These are phyloP conservation scores for Begonia loranthoides DNA, from an alignment of 306 rosid genomes.

Conservation along the genomic window DNA sequence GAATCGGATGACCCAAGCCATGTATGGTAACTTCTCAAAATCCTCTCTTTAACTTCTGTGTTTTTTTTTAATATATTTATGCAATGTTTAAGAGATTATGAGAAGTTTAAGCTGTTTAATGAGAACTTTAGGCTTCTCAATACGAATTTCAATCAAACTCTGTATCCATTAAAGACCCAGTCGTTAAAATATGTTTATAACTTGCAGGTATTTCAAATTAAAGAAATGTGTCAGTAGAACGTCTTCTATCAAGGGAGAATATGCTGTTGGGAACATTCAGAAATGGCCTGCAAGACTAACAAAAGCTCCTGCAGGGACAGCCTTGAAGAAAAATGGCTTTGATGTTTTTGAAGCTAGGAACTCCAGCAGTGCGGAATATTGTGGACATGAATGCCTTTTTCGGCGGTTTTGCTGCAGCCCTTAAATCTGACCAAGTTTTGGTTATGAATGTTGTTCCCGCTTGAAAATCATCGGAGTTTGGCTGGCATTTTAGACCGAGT, in stretches of 20 bases:
- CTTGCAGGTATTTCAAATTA: constrained; percentile 62
- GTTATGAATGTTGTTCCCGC: constrained; percentile 89
- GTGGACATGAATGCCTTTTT: constrained; percentile 97
- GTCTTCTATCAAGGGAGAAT: constrained; percentile 57
- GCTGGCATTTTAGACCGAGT: constrained; percentile 76
- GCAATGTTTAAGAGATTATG: too few species aligned
- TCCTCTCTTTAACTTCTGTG: too few species aligned
- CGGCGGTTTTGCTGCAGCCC: constrained; percentile 94
- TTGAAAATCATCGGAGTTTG: constrained; percentile 55
- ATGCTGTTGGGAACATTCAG: constrained; percentile 56
- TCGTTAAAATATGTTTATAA: too few species aligned
- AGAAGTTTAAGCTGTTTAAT: too few species aligned
- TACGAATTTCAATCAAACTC: too few species aligned
- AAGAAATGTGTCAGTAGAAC: constrained; percentile 61
- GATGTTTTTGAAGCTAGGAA: constrained; percentile 85
- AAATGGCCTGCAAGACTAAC: constrained; percentile 86
- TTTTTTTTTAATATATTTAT: too few species aligned
- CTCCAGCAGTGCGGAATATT: constrained; percentile 67
- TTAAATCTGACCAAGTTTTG: constrained; percentile 77
- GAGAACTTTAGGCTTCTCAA: too few species aligned
- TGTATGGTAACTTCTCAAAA: constrained; percentile 52
- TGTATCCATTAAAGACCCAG: too few species aligned
- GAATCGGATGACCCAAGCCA: constrained; percentile 63
- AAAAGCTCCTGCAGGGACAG: constrained; percentile 47
- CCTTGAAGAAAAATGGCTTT: constrained; percentile 45